These are phyloP conservation scores for Puccinia triticina DNA, from an alignment of 1,284 basidiomycete species.

Conservation along the genomic window DNA sequence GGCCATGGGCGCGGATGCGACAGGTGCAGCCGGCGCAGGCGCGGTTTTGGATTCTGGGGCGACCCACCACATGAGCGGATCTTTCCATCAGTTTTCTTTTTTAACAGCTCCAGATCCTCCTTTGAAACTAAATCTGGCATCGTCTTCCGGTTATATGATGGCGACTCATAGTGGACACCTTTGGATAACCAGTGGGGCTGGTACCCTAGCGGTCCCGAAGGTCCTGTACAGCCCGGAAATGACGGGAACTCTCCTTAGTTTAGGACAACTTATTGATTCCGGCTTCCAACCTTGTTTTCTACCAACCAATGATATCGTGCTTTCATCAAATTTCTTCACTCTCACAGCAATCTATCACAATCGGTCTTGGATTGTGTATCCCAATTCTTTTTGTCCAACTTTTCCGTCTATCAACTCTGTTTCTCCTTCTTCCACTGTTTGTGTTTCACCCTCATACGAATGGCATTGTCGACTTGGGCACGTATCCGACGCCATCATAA, in stretches of 20 bases:
- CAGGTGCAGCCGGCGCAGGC: not conserved
- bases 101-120: not conserved
- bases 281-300: not conserved
- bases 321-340: not conserved
- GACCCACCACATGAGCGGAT: constrained; percentile 16
- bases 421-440: no score
- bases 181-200: not conserved
- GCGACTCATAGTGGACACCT: constrained; percentile 29
- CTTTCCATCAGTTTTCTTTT: not conserved
- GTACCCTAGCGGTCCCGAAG: not conserved
- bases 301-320: not conserved
- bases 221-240: constrained; percentile 18
- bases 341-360: not conserved
- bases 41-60: constrained; percentile 22
- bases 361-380: not conserved
- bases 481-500: not conserved
- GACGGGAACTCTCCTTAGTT: constrained; percentile 17
- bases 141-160: not conserved
- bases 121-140: constrained; percentile 14
- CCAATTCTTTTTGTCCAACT: not conserved
- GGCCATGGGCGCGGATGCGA: no score
- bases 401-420: no score
- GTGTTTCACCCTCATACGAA: not conserved
- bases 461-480: constrained; percentile 7
- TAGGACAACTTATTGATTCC: constrained; percentile 23